Evolutionary conservation across 2,329 filamentous ascomycete genomes (phyloP), one percentile per base, ranked within the genome.

Genomic region (Fusarium solani-melongenae): DNA sequence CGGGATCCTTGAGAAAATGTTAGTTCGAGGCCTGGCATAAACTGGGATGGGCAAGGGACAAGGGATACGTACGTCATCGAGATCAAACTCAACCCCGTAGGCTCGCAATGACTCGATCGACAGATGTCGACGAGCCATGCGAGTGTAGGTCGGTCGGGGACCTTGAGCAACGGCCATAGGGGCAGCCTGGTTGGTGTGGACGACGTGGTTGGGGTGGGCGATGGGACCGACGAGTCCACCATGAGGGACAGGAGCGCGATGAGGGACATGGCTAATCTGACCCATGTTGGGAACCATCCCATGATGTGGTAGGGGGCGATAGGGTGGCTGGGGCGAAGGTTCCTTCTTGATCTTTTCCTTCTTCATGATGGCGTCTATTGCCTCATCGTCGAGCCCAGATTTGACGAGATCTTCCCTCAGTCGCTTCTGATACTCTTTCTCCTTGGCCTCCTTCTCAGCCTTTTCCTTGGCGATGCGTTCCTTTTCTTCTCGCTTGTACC

Each of bases 111-210:
- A 91, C 82, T 92, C 90, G 62, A 92, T 84, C 0, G 90, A 91
- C 24, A 92, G 81, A 77, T 92, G 87, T 63, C 85, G 85, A 27
- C 90, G 86, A 2, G 89, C 84, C 89, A 92, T 92, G 72, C 90
- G 86, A 15, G 90, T 92, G 76, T 91, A 92, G 0, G 89, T 91
- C 1, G 89, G 87, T 5, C 87, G 84, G 17, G 75, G 76, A 29
- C 63, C 66, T 22, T 72, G 61, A 31, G 57, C 49, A 9, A 34
- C 33, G 33, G 33, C 34, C 53, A 57, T 38, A 22, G 41, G 57
- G 15, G 31, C 20, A 12, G 51, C 38, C 14, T 72, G 71, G 33
- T 65, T 69, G 56, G 29, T 53, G 22, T 64, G 51, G n/a, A 33
- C 36, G 12, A 60, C 41, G 24, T 59, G 72, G 10, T 61, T 59